Base-by-base conservation (phyloP, 75 land plant species). In the Cunninghamia lanceolata region DNA sequence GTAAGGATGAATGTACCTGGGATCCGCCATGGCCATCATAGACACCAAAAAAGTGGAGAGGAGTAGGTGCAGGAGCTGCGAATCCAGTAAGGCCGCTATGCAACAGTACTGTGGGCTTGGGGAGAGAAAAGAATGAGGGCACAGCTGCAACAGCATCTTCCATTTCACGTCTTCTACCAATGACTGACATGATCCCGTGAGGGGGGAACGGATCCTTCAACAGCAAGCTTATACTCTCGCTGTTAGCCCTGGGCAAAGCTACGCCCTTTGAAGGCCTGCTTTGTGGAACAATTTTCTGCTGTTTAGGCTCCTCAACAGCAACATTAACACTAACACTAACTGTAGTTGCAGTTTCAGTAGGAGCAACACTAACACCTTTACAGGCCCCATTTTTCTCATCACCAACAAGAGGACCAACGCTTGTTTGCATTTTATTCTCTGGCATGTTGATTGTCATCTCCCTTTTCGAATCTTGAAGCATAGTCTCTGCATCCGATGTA, bases 21-120 rank as follows among this genome's bases (percentile, higher is more conserved):
- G 94, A 84, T 30, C 94, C 94, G 15, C 95, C 95, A 86, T 94
- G 95, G 79, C 95, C 94, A 81, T 94, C 95, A 70, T 91, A 94
- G 74, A 94, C 94, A 73, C 90, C 95, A 85, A 93, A 94, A 83
- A 88, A 93, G 52, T 94, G 93, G 17, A 94, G 68, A 47, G 84
- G 54, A 74, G 45, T 59, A 25, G 85, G 1, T 6, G 28, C 17
- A 40, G 76, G 42, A 36, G 36, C 70, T 43, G 52, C 70, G 53
- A 87, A 87, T 4, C 52, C 84, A 54, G 87, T 25, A 50, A 52
- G 30, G 11, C 35, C 38, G 14, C 17, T 50, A 1, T 46, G 84
- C 7, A 19, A 21, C 25, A 19, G 63, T 42, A 34, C 30, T 9
- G 84, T n/a, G 36, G 17, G 7, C 53, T 83, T 52, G 19, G 87